Evolutionary conservation across 148 eudicot species (phyloP).

Genomic region (Selenicereus undatus): DNA sequence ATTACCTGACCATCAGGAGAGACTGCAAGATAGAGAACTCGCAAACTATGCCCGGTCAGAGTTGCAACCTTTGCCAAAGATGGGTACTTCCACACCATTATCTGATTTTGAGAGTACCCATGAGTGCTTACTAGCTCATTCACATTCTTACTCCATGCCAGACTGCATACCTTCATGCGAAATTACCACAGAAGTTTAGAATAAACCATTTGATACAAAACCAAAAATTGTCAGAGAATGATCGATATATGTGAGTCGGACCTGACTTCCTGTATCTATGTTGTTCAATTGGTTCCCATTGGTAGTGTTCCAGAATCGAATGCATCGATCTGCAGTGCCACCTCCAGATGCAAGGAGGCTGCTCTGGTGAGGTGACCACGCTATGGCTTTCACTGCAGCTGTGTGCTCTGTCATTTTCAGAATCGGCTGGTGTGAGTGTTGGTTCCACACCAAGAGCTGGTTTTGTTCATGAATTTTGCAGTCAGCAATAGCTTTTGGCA

Average conservation of each 20-base stretch:
- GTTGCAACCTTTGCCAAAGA: constrained; percentile 92
- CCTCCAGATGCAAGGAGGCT: constrained; percentile 93
- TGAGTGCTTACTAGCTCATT: constrained; percentile 98
- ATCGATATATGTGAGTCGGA: constrained; percentile 5
- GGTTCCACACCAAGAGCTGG: constrained; percentile 96
- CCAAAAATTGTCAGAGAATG: not conserved
- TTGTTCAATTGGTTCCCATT: constrained; percentile 80
- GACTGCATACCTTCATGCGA: constrained; percentile 75
- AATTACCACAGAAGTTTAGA: not conserved
- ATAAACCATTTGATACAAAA: not conserved
- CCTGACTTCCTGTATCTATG: constrained; percentile 97
- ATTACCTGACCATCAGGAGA: constrained; percentile 97
- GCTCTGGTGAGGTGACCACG: constrained; percentile 97
- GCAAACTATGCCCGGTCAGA: constrained; percentile 86
- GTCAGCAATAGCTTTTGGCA: not conserved
- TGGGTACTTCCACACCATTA: constrained; percentile 99
- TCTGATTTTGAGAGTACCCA: constrained; percentile 97
- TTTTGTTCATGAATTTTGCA: not conserved
- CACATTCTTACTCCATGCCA: constrained; percentile 99
- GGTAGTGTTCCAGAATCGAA: constrained; percentile 93
- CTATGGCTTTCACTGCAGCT: constrained; percentile 94
- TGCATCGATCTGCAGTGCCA: constrained; percentile 96
- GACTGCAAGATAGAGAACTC: constrained; percentile 86
- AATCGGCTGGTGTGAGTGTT: constrained; percentile 74
- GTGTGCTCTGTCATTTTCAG: constrained; percentile 79